Evolutionary conservation across 352 stramenopile species (phyloP), one percentile per base, ranked within the genome.

Genomic region (Aphanomyces stellatus): DNA sequence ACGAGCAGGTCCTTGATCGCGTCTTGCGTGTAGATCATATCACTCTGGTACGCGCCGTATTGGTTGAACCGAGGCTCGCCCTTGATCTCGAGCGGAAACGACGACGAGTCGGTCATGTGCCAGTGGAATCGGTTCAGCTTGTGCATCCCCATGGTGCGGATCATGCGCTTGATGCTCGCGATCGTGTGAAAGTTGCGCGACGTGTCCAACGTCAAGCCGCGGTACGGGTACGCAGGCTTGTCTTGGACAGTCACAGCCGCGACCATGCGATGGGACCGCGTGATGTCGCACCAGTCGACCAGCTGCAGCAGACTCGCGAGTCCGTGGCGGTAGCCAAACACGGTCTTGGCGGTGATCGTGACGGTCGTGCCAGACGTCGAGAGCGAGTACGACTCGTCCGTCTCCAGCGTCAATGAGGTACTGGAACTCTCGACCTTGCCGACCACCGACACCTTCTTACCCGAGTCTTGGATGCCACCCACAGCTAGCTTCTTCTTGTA

Each of bases 1-100:
- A 30, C 10, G 15, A 77, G 59, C 27, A 77, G 60, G 25, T 72
- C 49, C 2, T 22, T 48, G 33, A 77, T 70, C 27, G 75, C 34
- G 17, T 67, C 64, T 27, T 69, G 51, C 8, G 70, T 77, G 68
- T 77, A 77, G 7, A 72, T 25, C 30, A 63, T 51, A 41, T 71
- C 37, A 15, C n/a, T 40, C 33, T 56, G 30, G 49, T 73, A 73
- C 11, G 53, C 28, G n/a, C 69, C 69, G 15, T 73, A 65, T 41
- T 30, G n/a, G n/a, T 68, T 62, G 30, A 73, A 57, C 19, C 49
- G 61, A 7, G 63, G 69, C 27, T 70, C 33, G 33, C n/a, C 27
- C 33, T 49, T 63, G 53, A 63, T 57, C 33, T 63, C 53, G 17
- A 67, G 31, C 13, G 60, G 60, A 27, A 67, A 67, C 30, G 31